Conservation (phyloP, 2,329 filamentous ascomycete genomes). For the Ambrosiella cleistominuta region DNA sequence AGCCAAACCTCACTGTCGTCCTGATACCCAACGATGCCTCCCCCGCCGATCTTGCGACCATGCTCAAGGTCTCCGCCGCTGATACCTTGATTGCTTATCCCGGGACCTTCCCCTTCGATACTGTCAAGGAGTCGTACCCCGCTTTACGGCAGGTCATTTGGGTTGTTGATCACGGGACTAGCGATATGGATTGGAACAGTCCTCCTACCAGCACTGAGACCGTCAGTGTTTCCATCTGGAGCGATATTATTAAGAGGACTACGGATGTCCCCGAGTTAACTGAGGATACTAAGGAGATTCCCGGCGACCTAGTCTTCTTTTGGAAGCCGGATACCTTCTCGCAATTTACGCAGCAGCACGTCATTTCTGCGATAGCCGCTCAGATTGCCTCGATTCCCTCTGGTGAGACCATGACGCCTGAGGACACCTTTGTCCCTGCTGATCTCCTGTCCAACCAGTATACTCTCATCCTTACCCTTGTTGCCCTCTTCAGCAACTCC, state of each 20-base stretch:
- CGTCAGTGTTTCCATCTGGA: slow-evolving; percentile 79
- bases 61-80: slow-evolving; percentile 55
- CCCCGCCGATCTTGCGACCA: slow-evolving; percentile 48
- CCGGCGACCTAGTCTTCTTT: slow-evolving; percentile 45
- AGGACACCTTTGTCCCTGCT: slow-evolving; percentile 71
- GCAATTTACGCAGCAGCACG: slow-evolving; percentile 63
- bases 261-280: slow-evolving; percentile 49
- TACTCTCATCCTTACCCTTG: slow-evolving; percentile 61
- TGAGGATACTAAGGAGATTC: slow-evolving; percentile 33
- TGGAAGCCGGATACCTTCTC: slow-evolving; percentile 58
- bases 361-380: slow-evolving; percentile 72
- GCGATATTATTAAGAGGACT: slow-evolving; percentile 64
- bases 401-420: slow-evolving; percentile 51
- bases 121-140: slow-evolving; percentile 50
- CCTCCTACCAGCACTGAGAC: slow-evolving; percentile 60
- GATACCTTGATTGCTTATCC: slow-evolving; percentile 74
- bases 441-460: slow-evolving; percentile 68
- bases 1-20: slow-evolving; percentile 60
- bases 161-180: slow-evolving; percentile 81
- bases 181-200: slow-evolving; percentile 90
- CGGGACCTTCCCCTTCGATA: slow-evolving; percentile 67
- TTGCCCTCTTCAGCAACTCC: slow-evolving; percentile 67
- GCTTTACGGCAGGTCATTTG: slow-evolving; percentile 66
- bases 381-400: slow-evolving; percentile 61
- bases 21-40: slow-evolving; percentile 69